Conservation (phyloP, 805 yeast species). For the Kurtzmaniella cleridarum region DNA sequence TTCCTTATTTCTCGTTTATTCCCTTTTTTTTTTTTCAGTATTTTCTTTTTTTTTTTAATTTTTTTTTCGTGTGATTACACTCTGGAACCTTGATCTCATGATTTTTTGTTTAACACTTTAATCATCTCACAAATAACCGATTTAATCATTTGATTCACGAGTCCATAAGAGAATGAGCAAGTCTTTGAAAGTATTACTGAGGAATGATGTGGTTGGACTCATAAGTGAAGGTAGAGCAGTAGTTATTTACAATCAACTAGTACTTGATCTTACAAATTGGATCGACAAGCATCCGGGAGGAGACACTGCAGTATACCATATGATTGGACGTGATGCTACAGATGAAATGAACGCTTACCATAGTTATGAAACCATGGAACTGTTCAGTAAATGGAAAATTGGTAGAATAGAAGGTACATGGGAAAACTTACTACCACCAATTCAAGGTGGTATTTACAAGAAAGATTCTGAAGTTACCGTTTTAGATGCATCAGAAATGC, state of each 20-base stretch:
- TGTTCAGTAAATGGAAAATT: constrained; percentile 54
- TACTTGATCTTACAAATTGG: constrained; percentile 68
- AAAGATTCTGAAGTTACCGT: constrained; percentile 8
- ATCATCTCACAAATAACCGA: no score
- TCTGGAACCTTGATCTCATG: no score
- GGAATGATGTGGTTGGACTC: constrained; percentile 43
- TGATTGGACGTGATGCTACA: constrained; percentile 86
- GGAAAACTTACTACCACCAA: constrained; percentile 80
- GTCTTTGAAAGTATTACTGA: constrained; percentile 12
- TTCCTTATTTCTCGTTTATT: no score
- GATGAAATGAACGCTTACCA: constrained; percentile 90
- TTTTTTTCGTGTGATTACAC: no score
- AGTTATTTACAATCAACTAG: constrained; percentile 58
- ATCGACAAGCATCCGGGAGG: constrained; percentile 82
- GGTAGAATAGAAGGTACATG: constrained; percentile 63
- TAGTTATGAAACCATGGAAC: constrained; percentile 46
- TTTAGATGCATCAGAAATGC: constrained; percentile 9
- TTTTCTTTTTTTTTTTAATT: no score
- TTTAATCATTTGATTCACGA: no score
- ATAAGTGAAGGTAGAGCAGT: constrained; percentile 67
- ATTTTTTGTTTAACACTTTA: no score
- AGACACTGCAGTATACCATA: constrained; percentile 72
- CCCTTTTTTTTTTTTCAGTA: no score
- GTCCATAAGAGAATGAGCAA: no score
- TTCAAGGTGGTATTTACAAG: constrained; percentile 63